phyloP scores from a whole-genome alignment of 805 yeast genomes.

The Candida anglica region DNA sequence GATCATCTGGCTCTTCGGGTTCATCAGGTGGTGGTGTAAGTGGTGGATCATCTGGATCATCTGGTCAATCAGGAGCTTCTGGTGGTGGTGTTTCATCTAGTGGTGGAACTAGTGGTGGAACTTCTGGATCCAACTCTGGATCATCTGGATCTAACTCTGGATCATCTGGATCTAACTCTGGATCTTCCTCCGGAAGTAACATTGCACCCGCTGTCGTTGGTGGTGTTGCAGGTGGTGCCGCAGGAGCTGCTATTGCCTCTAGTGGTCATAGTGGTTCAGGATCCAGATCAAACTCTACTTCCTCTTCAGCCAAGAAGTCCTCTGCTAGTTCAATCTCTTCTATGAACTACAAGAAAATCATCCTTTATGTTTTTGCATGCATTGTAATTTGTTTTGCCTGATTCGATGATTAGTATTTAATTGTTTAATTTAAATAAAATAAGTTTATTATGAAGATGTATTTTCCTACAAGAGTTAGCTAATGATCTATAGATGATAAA shows the following conservation, averaged over 20 bases:
- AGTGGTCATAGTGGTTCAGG: not conserved
- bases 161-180: conserved; percentile 1
- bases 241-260: not conserved
- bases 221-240: not conserved
- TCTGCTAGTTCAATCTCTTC: not conserved
- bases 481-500: too few species aligned
- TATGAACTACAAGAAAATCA: too few species aligned
- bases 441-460: too few species aligned
- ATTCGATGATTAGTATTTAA: too few species aligned
- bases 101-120: conserved; percentile 1
- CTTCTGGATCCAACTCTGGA: too few species aligned
- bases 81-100: conserved; percentile 3
- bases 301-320: not conserved
- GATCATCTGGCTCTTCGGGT: conserved; percentile 4
- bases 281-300: not conserved
- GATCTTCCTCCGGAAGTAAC: not conserved
- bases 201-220: not conserved
- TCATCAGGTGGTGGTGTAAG: not conserved
- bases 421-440: too few species aligned
- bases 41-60: not conserved
- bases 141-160: conserved; percentile 1
- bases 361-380: too few species aligned
- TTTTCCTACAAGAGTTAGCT: too few species aligned
- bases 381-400: too few species aligned
- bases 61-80: conserved; percentile 2